Base-by-base conservation (phyloP, 2,329 filamentous ascomycete species). In the Colletotrichum limetticola region DNA sequence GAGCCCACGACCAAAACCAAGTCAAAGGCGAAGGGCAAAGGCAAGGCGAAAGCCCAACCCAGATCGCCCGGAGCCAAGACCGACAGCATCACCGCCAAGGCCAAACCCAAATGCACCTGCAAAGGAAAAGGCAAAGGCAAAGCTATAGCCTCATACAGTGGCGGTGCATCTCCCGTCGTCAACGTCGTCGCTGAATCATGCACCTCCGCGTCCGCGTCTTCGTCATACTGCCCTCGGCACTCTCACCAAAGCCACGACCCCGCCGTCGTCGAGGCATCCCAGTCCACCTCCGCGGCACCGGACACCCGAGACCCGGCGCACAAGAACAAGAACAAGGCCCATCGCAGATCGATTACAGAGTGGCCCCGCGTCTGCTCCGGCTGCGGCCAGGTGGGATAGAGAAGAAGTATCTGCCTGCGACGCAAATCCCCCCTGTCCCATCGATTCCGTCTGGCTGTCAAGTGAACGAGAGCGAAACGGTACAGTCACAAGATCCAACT, bases 321-420 rank as follows among this genome's bases (percentile, higher is more conserved):
- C 37, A 42, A 42, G 37, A 49, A 49, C 42, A n/a, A 70, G 37
- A 49, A 49, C 42, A 49, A 70, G 28, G 19, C 28, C 14, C 49
- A 35, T 63, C 46, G 46, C 61, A 53, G 26, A 19, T 55, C 55
- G 11, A 14, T 49, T 22, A 53, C 22, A 8, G 70, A 60, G 42
- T 72, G 70, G 55, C 60, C 66, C 46, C 66, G 60, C 5, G 55
- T 49, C 59, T 73, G 60, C 56, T 14, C 60, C n/a, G 32, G 46
- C 28, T 73, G 61, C 28, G 66, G 60, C 9, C 61, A 28, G 8
- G 66, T 66, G 49, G 60, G 55, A 16, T 69, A 24, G 42, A 24
- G 6, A n/a, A 12, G 32, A 35, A 12, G 32, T 12, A 11, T 12
- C 32, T 14, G 16, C 37, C 58, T 8, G 32, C 16, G 22, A 30